These are phyloP conservation scores for Leccinellum luteum DNA, from an alignment of 768 basidiomycete genomes.

Conservation along the genomic window DNA sequence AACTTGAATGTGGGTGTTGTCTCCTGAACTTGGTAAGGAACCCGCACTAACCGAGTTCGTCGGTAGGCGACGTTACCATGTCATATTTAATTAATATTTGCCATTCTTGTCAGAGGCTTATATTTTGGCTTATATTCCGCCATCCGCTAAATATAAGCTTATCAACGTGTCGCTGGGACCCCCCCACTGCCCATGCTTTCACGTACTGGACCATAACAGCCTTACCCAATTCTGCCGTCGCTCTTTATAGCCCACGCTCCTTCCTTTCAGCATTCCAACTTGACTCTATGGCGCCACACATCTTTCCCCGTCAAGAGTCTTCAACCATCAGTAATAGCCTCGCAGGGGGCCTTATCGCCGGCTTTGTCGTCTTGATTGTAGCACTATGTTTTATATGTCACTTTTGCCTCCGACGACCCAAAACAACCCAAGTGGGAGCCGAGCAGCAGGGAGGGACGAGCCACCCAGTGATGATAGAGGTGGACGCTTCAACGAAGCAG, in stretches of 20 bases:
- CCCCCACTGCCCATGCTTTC: constrained; percentile 5
- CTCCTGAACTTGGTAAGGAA: constrained; percentile 6
- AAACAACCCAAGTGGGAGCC: constrained; percentile 35
- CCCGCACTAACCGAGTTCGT: constrained; percentile 6
- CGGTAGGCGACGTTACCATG: background rate
- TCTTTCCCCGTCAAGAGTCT: constrained; percentile 8
- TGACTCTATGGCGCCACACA: constrained; percentile 18
- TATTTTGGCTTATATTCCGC: background rate
- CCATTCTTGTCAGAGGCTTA: background rate
- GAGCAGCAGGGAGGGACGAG: constrained; percentile 23
- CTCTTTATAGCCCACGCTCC: constrained; percentile 7
- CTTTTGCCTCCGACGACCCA: constrained; percentile 43
- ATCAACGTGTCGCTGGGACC: background rate
- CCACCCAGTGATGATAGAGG: constrained; percentile 9
- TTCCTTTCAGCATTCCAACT: background rate
- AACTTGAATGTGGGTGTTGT: background rate
- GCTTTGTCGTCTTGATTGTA: constrained; percentile 14
- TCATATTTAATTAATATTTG: background rate
- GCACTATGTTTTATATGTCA: constrained; percentile 35
- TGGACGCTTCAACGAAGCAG: constrained; percentile 7
- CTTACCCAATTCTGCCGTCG: background rate
- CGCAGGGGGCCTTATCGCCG: constrained; percentile 42
- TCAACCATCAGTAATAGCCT: constrained; percentile 37
- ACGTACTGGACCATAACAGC: background rate
- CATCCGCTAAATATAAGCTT: constrained; percentile 8